Conservation (phyloP, 179 eudicot species). For the Silene vulgaris region DNA sequence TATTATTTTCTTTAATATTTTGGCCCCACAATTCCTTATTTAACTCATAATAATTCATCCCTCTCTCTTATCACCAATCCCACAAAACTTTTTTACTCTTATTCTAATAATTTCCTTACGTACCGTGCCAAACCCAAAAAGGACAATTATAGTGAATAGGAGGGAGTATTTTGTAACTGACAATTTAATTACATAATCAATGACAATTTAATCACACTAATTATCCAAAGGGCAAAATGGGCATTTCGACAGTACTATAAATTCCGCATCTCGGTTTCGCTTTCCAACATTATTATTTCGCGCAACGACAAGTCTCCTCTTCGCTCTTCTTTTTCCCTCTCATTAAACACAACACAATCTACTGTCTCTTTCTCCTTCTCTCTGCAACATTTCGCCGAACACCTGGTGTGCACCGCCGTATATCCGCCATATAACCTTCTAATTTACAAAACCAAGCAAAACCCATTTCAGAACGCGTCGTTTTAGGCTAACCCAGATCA, state of each 20-base stretch:
- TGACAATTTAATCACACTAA: neutral
- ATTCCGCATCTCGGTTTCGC: constrained; percentile 38
- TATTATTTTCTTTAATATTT: no score
- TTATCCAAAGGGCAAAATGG: constrained; percentile 33
- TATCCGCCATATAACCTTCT: constrained; percentile 21
- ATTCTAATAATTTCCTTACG: no score
- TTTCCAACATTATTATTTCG: constrained; percentile 43
- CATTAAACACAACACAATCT: neutral
- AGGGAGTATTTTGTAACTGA: constrained; percentile 11
- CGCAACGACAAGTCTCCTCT: constrained; percentile 23
- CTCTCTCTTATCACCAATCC: no score
- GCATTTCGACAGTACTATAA: constrained; percentile 32
- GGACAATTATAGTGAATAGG: no score
- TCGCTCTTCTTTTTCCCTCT: constrained; percentile 26
- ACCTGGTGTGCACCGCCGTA: constrained; percentile 34
- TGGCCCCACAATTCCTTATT: no score
- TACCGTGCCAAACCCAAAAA: no score
- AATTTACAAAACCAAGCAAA: neutral
- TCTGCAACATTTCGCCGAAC: constrained; percentile 45
- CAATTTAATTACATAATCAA: neutral
- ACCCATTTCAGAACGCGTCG: constrained; percentile 19
- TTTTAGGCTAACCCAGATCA: constrained; percentile 14
- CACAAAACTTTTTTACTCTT: no score
- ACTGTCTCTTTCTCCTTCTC: constrained; percentile 16
- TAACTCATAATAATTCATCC: no score